Evolutionary conservation across 352 stramenopile species (phyloP), one percentile per base, ranked within the genome.

Genomic region (Phytopythium aichiense): DNA sequence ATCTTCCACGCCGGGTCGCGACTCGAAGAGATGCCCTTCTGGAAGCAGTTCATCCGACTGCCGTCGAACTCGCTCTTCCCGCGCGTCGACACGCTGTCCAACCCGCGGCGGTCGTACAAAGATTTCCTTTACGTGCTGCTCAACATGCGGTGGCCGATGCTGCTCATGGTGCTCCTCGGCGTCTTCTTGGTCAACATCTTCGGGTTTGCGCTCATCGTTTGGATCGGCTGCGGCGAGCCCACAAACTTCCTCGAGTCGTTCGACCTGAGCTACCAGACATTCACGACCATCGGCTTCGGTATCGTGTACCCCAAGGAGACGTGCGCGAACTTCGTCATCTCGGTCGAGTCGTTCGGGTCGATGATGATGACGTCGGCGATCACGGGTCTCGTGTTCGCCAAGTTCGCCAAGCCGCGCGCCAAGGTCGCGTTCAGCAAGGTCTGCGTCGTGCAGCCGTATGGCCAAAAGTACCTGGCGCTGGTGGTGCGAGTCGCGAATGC

Each of bases 261-360:
- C 52, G 76, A 90, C 57, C 50, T 92, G 40, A 92, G 79, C 52
- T 94, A 94, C 63, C 85, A 94, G 67, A 92, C 85, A 2, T 94
- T 92, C 61, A 92, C 81, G 16, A 94, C 85, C 7, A 92, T 94
- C 63, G 85, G 85, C 43, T 94, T 92, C 61, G 85, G 85, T 23
- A 66, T 92, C 23, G 77, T 92, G 31, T 92, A 88, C 69, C 82
- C 85, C 7, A 73, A 68, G 22, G 64, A 68, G 35, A 84, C 74
- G 20, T 94, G 85, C 66, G 75, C 73, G 28, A 94, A 94, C 49
- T 35, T 89, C 20, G 73, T 76, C 16, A 92, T 89, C 63, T 76
- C 88, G 11, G 51, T 91, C 52, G 83, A 92, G 66, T 90, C 81
- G 16, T 94, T 92, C 59, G 68, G 76, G 42, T 92, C 85, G 7